phyloP scores from a whole-genome alignment of 1,284 basidiomycete species.

The Sphaerobolus stellatus region DNA sequence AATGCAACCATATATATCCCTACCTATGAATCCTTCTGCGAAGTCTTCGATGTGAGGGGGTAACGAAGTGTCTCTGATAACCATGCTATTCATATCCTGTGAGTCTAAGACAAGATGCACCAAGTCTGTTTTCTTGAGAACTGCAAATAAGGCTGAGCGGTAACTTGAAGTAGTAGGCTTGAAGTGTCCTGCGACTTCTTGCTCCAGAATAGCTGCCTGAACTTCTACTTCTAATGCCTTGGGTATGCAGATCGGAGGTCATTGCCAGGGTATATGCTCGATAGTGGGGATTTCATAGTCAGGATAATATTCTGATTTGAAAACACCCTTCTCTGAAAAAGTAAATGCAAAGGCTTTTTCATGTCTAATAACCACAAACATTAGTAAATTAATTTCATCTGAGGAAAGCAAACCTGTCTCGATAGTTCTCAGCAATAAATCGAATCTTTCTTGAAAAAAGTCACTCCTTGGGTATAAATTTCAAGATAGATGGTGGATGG shows the following conservation, averaged over 20 bases:
- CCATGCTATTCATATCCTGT: constrained; percentile 15
- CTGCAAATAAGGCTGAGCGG: constrained; percentile 40
- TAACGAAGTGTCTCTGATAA: constrained; percentile 23
- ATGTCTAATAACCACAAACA: constrained; percentile 29
- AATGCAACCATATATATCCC: constrained; percentile 28
- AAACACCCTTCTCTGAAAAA: constrained; percentile 34
- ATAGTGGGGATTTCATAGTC: constrained; percentile 35
- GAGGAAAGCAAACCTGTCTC: constrained; percentile 25
- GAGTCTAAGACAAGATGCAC: not conserved
- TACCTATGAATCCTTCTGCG: constrained; percentile 32
- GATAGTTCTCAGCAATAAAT: constrained; percentile 26
- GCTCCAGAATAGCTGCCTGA: constrained; percentile 29
- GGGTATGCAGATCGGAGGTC: constrained; percentile 40
- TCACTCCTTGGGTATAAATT: constrained; percentile 16
- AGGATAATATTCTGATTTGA: constrained; percentile 36
- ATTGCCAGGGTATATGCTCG: constrained; percentile 35
- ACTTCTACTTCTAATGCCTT: constrained; percentile 37
- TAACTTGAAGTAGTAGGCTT: constrained; percentile 36
- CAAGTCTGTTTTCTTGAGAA: constrained; percentile 27
- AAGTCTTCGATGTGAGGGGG: constrained; percentile 28
- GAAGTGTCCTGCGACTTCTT: constrained; percentile 29
- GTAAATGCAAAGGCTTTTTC: constrained; percentile 32
- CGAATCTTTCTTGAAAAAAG: constrained; percentile 19
- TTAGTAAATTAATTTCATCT: constrained; percentile 32
- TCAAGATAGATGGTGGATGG: constrained; percentile 16